Percentiles rank a stretch among this genome's conserved stretches.
phyloP scores from a whole-genome alignment of 2,329 filamentous ascomycete genomes.

The Aspergillus clavatus region DNA sequence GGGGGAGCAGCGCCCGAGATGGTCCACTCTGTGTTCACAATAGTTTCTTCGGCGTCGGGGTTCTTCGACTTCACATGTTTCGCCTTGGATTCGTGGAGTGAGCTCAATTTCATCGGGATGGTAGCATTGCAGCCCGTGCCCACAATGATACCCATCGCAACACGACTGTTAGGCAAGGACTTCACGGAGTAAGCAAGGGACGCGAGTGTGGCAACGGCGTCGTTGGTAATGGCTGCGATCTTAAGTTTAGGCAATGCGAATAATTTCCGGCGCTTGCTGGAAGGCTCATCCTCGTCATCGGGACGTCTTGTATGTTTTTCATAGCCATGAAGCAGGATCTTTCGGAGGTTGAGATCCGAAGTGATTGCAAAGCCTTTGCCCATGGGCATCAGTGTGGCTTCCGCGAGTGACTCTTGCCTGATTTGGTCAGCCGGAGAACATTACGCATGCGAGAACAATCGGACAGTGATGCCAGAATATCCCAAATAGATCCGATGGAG shows the following conservation, averaged over 20 bases:
- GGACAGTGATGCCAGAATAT: background rate
- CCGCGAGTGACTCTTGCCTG: slow-evolving; percentile 50
- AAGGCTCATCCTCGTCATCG: slow-evolving; percentile 37
- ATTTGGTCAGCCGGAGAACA: slow-evolving; percentile 12
- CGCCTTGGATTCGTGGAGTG: slow-evolving; percentile 61
- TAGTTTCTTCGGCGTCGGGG: slow-evolving; percentile 57
- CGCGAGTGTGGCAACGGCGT: slow-evolving; percentile 72
- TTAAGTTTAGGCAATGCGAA: slow-evolving; percentile 59
- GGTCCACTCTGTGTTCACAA: slow-evolving; percentile 81
- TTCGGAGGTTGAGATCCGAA: slow-evolving; percentile 51
- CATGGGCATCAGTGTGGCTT: slow-evolving; percentile 55
- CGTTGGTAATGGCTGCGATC: slow-evolving; percentile 74
- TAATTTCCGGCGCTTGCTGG: slow-evolving; percentile 42
- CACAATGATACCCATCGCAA: slow-evolving; percentile 74
- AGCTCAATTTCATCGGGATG: slow-evolving; percentile 61
- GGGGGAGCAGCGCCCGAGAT: slow-evolving; percentile 70
- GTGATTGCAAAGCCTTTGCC: slow-evolving; percentile 56
- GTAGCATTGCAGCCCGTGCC: slow-evolving; percentile 80
- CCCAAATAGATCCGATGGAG: background rate
- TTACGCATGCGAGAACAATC: background rate
- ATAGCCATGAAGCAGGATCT: slow-evolving; percentile 52
- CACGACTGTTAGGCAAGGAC: slow-evolving; percentile 56
- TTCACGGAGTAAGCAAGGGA: slow-evolving; percentile 70
- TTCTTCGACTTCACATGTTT: slow-evolving; percentile 44
- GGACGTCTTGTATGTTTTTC: slow-evolving; percentile 46